These are phyloP conservation scores for Phaeoacremonium minimum DNA, from an alignment of 2,329 filamentous ascomycete genomes.

Conservation along the genomic window DNA sequence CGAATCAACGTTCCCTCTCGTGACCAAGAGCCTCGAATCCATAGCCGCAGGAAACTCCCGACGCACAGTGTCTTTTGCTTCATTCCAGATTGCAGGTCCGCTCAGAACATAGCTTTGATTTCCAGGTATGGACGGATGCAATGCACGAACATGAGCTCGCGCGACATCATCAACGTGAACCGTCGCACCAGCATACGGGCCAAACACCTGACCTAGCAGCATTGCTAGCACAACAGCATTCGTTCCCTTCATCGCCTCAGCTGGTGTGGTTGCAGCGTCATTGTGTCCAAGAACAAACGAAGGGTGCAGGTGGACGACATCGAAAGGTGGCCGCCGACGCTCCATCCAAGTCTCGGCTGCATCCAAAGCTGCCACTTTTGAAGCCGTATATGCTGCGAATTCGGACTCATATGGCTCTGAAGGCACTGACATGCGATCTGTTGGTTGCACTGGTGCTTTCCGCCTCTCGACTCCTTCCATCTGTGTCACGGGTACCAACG, in stretches of 20 bases:
- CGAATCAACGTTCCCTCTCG: conserved; percentile 15
- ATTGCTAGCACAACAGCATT: conserved; percentile 27
- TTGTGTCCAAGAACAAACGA: conserved; percentile 30
- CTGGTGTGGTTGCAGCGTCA: conserved; percentile 20
- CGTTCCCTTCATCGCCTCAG: conserved; percentile 23
- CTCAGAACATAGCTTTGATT: conserved; percentile 26
- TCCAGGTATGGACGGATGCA: conserved; percentile 22
- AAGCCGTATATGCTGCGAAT: conserved; percentile 27
- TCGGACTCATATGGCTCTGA: conserved; percentile 21
- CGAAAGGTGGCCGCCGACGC: conserved; percentile 24
- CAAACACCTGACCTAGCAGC: conserved; percentile 21
- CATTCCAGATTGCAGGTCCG: conserved; percentile 27
- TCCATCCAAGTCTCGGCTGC: conserved; percentile 26
- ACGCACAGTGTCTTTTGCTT: conserved; percentile 29
- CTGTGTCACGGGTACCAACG: conserved; percentile 11
- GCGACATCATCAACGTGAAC: conserved; percentile 34
- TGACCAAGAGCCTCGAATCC: conserved; percentile 17
- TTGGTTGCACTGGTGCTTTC: conserved; percentile 1
- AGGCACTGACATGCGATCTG: conserved; percentile 9
- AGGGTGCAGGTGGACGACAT: conserved; percentile 29
- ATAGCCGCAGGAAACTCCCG: conserved; percentile 20
- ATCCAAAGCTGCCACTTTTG: conserved; percentile 27
- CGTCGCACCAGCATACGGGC: conserved; percentile 18
- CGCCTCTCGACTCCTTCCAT: conserved; percentile 11
- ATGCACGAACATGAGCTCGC: conserved; percentile 28